phyloP scores from a whole-genome alignment of 352 stramenopile genomes.

The Pythium aristosporum region DNA sequence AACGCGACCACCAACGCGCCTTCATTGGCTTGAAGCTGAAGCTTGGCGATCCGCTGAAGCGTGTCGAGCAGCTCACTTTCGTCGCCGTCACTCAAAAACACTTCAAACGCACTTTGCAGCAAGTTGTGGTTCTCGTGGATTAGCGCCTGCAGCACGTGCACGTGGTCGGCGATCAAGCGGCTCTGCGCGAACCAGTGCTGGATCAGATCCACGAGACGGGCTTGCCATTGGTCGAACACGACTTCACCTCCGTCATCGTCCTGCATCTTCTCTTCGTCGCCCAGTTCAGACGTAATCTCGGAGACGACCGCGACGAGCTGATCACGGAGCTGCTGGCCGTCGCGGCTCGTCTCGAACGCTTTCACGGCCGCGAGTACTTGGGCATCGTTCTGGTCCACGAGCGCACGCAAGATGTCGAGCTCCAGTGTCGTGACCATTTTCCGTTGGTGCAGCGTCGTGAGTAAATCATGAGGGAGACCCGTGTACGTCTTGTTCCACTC shows the following conservation, averaged over 20 bases:
- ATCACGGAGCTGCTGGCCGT: constrained; percentile 38
- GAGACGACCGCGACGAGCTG: constrained; percentile 56
- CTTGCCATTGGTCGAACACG: constrained; percentile 42
- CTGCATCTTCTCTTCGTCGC: constrained; percentile 55
- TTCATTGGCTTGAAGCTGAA: constrained; percentile 50
- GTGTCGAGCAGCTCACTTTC: constrained; percentile 70
- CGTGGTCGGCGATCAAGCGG: constrained; percentile 34
- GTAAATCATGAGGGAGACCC: constrained; percentile 35
- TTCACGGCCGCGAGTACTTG: constrained; percentile 46
- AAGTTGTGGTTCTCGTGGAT: constrained; percentile 57
- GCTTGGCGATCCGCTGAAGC: constrained; percentile 62
- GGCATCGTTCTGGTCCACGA: constrained; percentile 56
- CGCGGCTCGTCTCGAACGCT: constrained; percentile 38
- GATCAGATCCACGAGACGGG: constrained; percentile 45
- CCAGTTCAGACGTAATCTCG: constrained; percentile 62
- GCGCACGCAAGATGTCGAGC: constrained; percentile 49
- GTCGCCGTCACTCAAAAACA: constrained; percentile 56
- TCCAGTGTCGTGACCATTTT: constrained; percentile 67
- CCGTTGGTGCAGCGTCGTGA: constrained; percentile 48
- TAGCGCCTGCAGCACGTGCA: constrained; percentile 41
- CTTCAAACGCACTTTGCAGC: constrained; percentile 71
- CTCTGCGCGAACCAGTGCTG: constrained; percentile 41
- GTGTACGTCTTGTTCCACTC: constrained; percentile 16
- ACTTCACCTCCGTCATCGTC: not conserved
- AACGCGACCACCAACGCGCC: constrained; percentile 38